Percentiles rank a stretch among this genome's conserved stretches.
These are phyloP conservation scores for Panellus pusillus DNA, from an alignment of 768 basidiomycete species.

Conservation along the genomic window DNA sequence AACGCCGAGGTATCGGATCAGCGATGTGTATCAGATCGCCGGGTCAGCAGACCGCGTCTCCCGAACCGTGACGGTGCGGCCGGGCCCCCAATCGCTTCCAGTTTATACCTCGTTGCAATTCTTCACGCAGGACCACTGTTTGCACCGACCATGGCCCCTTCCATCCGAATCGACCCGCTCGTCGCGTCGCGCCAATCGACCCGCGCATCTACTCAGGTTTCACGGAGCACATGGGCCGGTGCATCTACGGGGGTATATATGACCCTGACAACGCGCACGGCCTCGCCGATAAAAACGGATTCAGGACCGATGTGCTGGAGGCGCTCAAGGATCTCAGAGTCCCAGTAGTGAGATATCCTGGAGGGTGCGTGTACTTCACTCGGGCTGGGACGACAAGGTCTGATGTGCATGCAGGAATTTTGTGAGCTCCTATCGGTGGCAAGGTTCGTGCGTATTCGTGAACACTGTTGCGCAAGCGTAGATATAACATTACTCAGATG, in stretches of 20 bases:
- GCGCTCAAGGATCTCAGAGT: constrained; percentile 46
- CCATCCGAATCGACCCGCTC: constrained; percentile 45
- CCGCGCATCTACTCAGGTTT: constrained; percentile 60
- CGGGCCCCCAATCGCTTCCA: too few species aligned
- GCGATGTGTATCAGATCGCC: too few species aligned
- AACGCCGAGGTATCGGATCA: too few species aligned
- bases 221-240: constrained; percentile 60
- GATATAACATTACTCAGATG: constrained; percentile 34
- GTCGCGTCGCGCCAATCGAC: constrained; percentile 43
- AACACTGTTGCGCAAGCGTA: background rate
- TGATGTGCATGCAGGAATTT: constrained; percentile 37
- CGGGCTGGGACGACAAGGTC: too few species aligned
- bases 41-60: too few species aligned
- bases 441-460: constrained; percentile 28
- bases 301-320: constrained; percentile 50
- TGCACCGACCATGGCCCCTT: constrained; percentile 14
- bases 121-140: background rate
- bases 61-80: too few species aligned
- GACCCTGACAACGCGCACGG: constrained; percentile 37
- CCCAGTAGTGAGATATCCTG: constrained; percentile 53
- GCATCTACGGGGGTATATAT: constrained; percentile 54
- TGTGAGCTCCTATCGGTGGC: constrained; percentile 57
- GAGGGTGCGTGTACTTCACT: constrained; percentile 37
- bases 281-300: constrained; percentile 43
- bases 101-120: too few species aligned